Base-by-base conservation (phyloP, 106 monocot genomes). In the Xerophyta viscosa region DNA sequence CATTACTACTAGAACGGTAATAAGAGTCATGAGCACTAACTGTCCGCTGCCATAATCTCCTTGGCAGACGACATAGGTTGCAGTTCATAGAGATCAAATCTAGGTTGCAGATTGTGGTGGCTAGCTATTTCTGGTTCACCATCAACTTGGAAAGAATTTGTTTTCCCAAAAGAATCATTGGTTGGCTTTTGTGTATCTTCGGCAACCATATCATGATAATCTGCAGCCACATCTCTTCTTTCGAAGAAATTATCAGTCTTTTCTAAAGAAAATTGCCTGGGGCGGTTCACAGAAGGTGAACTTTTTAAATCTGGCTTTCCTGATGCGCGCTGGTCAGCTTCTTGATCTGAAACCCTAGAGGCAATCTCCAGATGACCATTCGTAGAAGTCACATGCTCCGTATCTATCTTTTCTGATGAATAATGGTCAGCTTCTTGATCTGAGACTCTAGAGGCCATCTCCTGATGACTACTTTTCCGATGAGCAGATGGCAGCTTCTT, bases 21-120 rank as follows among this genome's bases (percentile, higher is more conserved):
- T 70, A 58, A 14, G 62, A 63, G 41, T 58, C 47, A 14, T 31
- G 27, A 6, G 24, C 20, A 10, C 30, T 14, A 24, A 44, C 50
- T 30, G 44, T n/a, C 25, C 29, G 52, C 30, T 37, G 57, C 80
- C 86, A 80, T 31, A 48, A n/a, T 41, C 19, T 52, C 57, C 42
- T 70, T 77, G 31, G 23, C 27, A 31, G 61, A 61, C 31, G 63
- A 42, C 2, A 25, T 22, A 25, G 48, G 43, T 25, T 41, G 59
- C 41, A 55, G 24, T 21, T 18, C 50, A 27, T 18, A 46, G 46
- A 46, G 20, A 19, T 19, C 46, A 46, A 18, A 18, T 46, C 19
- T 19, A 46, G 46, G 7, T 46, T 46, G n/a, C 20, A 46, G 46
- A 2, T 18, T 46, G 46, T 19, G 13, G 8, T 18, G 46, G 46